phyloP scores from a whole-genome alignment of 345 rosid species.

The rapeseed (Brassica napus) region Da-Ae NC_063438.1:718001-718500 shows the following conservation, averaged over 20 bases:
- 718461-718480: slow-evolving; percentile 3
- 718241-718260: not conserved
- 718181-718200: not conserved
- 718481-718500: slow-evolving; percentile 21
- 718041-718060: slow-evolving; percentile 40
- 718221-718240: slow-evolving; percentile 12
- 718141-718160: slow-evolving; percentile 75
- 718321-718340: slow-evolving; percentile 11
- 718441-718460: not conserved
- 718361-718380: not conserved
- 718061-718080: slow-evolving; percentile 34
- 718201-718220: slow-evolving; percentile 31
- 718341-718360: not conserved
- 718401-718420: not conserved
- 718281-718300: not conserved
- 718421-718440: not conserved
- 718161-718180: not conserved
- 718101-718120: slow-evolving; percentile 50
- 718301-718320: not conserved
- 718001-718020: slow-evolving; percentile 56
- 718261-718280: slow-evolving; percentile 12
- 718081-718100: slow-evolving; percentile 39
- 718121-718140: slow-evolving; percentile 77
- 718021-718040: slow-evolving; percentile 72
- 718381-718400: not conserved